Percentiles rank a stretch among this genome's conserved stretches.
Conservation (phyloP, 441 rosid genomes). For the Geranium incanum region DNA sequence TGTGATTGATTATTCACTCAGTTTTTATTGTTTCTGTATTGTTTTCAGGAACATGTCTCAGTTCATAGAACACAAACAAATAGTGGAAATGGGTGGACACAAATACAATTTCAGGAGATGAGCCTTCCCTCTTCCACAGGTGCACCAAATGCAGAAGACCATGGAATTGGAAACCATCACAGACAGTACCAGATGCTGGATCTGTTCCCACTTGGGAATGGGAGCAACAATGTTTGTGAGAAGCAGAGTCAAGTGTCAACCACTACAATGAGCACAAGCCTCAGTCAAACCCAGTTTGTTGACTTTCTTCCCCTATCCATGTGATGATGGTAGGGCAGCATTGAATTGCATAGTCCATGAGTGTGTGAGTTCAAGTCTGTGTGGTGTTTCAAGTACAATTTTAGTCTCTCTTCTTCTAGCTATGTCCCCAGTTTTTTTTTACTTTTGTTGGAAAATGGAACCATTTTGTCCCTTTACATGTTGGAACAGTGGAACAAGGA, state of each 20-base stretch:
- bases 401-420: neutral
- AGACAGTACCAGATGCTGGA: constrained; percentile 41
- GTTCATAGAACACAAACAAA: constrained; percentile 18
- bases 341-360: constrained; percentile 22
- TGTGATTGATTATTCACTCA: neutral
- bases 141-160: neutral
- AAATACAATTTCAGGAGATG: constrained; percentile 24
- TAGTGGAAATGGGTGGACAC: constrained; percentile 24
- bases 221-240: constrained; percentile 12
- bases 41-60: constrained; percentile 25
- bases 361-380: neutral
- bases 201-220: constrained; percentile 44
- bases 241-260: constrained; percentile 16
- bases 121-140: neutral
- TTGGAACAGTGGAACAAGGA: constrained; percentile 32
- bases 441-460: constrained; percentile 37
- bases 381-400: constrained; percentile 20
- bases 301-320: constrained; percentile 58
- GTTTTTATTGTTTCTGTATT: constrained; percentile 5
- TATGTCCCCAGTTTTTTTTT: constrained; percentile 14
- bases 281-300: constrained; percentile 38
- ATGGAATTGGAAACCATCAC: neutral
- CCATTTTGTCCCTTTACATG: constrained; percentile 28
- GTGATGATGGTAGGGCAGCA: constrained; percentile 33
- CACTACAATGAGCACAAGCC: constrained; percentile 27